Percentiles rank a stretch among this genome's conserved stretches.
phyloP scores from a whole-genome alignment of 768 basidiomycete genomes.

The Ramaria sp. region DNA sequence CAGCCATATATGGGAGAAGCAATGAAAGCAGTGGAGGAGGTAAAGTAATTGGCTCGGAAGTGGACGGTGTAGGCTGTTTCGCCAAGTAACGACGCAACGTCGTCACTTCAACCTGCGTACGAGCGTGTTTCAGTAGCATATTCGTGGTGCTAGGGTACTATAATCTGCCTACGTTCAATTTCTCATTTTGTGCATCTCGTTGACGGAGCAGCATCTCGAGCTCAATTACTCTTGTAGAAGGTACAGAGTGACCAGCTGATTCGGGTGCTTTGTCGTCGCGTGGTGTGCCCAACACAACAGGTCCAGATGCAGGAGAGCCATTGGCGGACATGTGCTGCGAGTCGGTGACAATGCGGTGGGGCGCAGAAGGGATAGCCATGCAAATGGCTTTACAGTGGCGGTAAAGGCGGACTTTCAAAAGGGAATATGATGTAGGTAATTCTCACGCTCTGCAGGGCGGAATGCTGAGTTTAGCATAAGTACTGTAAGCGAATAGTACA shows the following conservation, averaged over 20 bases:
- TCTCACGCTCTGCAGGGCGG: too few relatives aligned
- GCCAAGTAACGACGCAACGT: conserved; percentile 56
- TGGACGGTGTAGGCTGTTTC: conserved; percentile 47
- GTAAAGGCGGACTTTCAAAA: neutral
- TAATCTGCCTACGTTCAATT: conserved; percentile 51
- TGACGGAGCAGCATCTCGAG: conserved; percentile 70
- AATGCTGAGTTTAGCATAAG: too few relatives aligned
- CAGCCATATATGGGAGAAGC: conserved; percentile 56
- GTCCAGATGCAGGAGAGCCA: neutral
- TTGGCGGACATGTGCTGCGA: neutral
- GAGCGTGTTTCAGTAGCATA: conserved; percentile 3
- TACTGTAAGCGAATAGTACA: neutral
- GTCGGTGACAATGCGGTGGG: neutral
- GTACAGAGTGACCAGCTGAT: conserved; percentile 25
- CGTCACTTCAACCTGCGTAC: conserved; percentile 58
- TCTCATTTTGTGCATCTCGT: conserved; percentile 60
- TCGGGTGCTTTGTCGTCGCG: neutral
- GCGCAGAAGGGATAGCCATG: neutral
- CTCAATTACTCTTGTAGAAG: conserved; percentile 67
- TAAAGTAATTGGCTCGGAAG: conserved; percentile 53
- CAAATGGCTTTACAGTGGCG: neutral
- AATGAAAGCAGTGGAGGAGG: conserved; percentile 63
- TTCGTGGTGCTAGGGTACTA: conserved; percentile 7
- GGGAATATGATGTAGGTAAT: too few relatives aligned
- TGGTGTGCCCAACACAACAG: neutral